These are phyloP conservation scores for Ichthyophthirius multifiliis DNA, from an alignment of 169 alveolate species.

Conservation along the genomic window DNA sequence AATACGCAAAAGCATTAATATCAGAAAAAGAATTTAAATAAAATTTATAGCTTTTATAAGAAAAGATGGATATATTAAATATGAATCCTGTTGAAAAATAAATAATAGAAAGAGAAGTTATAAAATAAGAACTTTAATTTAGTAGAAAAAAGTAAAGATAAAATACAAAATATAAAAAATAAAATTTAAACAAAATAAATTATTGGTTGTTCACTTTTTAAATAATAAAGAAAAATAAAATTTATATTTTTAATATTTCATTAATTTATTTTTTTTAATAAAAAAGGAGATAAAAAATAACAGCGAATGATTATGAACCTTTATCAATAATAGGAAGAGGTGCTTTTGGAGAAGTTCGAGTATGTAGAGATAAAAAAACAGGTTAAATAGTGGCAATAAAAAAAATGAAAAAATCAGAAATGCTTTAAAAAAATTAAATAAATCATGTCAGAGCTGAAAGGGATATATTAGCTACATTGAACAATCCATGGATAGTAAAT, in stretches of 20 bases:
- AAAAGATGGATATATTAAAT: slow-evolving; percentile 55
- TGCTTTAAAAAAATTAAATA: slow-evolving; percentile 77
- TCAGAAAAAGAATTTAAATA: slow-evolving; percentile 15
- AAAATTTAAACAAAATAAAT: background rate
- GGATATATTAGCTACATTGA: slow-evolving; percentile 63
- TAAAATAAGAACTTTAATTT: slow-evolving; percentile 64
- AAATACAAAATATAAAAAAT: background rate
- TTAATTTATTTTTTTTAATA: background rate
- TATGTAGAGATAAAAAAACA: slow-evolving; percentile 58
- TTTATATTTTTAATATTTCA: background rate
- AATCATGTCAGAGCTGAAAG: slow-evolving; percentile 80
- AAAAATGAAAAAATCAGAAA: slow-evolving; percentile 80
- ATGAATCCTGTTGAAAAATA: slow-evolving; percentile 62
- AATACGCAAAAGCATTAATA: slow-evolving; percentile 29
- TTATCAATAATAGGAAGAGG: slow-evolving; percentile 80
- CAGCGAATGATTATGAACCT: slow-evolving; percentile 73
- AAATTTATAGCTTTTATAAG: slow-evolving; percentile 50
- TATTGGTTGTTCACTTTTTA: background rate
- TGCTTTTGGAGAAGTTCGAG: slow-evolving; percentile 84
- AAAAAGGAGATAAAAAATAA: slow-evolving; percentile 58
- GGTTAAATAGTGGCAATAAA: slow-evolving; percentile 80
- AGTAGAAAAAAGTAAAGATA: slow-evolving; percentile 39
- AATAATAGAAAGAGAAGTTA: slow-evolving; percentile 54
- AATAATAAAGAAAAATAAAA: background rate
- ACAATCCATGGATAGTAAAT: slow-evolving; percentile 81